Conservation (phyloP, 2,329 filamentous ascomycete genomes). For the Paecilomyces dactylethromorphus region DNA sequence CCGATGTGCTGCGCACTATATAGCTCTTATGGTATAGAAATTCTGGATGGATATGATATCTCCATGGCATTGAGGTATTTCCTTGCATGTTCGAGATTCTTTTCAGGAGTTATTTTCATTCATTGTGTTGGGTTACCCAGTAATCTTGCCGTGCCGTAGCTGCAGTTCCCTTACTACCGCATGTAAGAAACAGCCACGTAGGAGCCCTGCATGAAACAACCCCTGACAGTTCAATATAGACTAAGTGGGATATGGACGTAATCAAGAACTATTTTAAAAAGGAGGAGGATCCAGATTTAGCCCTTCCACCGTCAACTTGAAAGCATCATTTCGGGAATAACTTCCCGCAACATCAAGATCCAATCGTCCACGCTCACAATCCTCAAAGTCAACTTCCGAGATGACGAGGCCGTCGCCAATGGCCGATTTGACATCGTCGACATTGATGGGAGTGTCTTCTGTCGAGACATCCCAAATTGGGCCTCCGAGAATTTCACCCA, state of each 20-base stretch:
- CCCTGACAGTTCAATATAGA: background rate
- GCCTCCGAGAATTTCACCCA: slow-evolving; percentile 71
- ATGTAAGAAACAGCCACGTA: too few relatives aligned
- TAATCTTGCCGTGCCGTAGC: too few relatives aligned
- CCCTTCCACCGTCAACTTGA: slow-evolving; percentile 54
- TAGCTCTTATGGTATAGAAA: background rate
- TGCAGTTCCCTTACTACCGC: too few relatives aligned
- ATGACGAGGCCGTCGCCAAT: slow-evolving; percentile 50
- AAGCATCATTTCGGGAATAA: slow-evolving; percentile 69
- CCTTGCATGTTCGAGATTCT: too few relatives aligned
- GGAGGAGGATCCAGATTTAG: slow-evolving; percentile 56
- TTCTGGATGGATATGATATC: too few relatives aligned
- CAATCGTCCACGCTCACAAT: slow-evolving; percentile 73
- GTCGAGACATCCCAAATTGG: slow-evolving; percentile 68
- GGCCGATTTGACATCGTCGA: slow-evolving; percentile 22
- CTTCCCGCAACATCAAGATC: slow-evolving; percentile 81
- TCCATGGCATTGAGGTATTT: too few relatives aligned
- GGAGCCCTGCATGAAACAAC: background rate
- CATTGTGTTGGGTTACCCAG: too few relatives aligned
- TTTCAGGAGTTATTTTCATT: too few relatives aligned
- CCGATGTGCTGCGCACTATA: background rate
- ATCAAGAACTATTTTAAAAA: slow-evolving; percentile 9
- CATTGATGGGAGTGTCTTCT: slow-evolving; percentile 42
- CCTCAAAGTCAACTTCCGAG: slow-evolving; percentile 76
- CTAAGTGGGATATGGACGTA: background rate